Conservation (phyloP, 1,284 basidiomycete genomes). For the Cystobasidiaceae sp. region DNA sequence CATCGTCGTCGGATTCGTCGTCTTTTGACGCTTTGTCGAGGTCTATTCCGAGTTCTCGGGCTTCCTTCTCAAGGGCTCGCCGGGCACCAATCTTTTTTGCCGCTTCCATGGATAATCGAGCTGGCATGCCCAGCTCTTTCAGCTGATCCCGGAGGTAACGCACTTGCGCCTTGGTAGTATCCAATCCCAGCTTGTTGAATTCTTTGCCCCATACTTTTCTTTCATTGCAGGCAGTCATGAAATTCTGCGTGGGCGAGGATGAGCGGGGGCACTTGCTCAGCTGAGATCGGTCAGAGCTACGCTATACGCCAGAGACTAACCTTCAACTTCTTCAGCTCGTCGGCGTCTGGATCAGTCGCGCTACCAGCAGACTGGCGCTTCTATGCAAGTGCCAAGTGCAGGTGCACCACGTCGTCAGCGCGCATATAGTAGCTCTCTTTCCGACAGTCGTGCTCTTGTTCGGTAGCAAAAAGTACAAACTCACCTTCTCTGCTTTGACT, state of each 20-base stretch:
- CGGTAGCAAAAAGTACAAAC: neutral
- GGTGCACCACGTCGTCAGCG: too few relatives aligned
- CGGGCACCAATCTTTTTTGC: constrained; percentile 25
- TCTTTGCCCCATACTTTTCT: constrained; percentile 16
- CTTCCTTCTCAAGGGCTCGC: constrained; percentile 27
- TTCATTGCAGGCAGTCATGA: constrained; percentile 21
- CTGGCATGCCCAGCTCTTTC: constrained; percentile 24
- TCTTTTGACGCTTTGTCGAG: neutral
- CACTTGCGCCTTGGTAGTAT: constrained; percentile 3
- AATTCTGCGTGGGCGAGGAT: neutral
- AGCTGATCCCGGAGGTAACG: constrained; percentile 8
- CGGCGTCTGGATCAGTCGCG: constrained; percentile 17
- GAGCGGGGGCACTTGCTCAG: neutral
- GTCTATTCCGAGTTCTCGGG: constrained; percentile 13
- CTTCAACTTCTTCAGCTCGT: constrained; percentile 29
- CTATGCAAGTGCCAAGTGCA: neutral
- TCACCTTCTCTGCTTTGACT: neutral
- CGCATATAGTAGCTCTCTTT: neutral
- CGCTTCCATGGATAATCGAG: constrained; percentile 22
- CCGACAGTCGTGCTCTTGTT: neutral
- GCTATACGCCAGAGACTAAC: neutral
- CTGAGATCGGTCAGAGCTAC: neutral
- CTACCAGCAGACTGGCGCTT: neutral
- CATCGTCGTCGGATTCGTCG: neutral
- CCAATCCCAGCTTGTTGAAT: neutral